These are phyloP conservation scores for Kuraishia hungarica DNA, from an alignment of 805 yeast genomes.

Conservation along the genomic window DNA sequence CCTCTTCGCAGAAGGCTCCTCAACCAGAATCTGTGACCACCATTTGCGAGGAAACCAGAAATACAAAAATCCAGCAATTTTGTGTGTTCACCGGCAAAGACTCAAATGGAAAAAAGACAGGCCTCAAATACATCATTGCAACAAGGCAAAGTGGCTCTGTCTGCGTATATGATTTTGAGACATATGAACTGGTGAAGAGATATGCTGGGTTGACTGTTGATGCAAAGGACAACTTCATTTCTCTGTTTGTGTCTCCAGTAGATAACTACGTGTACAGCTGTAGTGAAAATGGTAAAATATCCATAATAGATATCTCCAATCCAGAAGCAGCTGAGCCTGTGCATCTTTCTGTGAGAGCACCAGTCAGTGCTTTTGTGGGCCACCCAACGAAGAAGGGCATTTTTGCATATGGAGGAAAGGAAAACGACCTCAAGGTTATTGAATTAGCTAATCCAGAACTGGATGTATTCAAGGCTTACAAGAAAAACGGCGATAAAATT, in stretches of 20 bases:
- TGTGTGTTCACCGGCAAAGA: constrained; percentile 14
- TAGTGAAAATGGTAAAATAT: constrained; percentile 23
- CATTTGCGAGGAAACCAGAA: constrained; percentile 18
- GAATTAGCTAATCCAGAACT: constrained; percentile 15
- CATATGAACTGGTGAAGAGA: constrained; percentile 11
- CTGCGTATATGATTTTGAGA: constrained; percentile 26
- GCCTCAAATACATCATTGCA: constrained; percentile 27
- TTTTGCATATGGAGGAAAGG: constrained; percentile 84
- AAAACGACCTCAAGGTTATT: constrained; percentile 55
- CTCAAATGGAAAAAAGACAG: constrained; percentile 6
- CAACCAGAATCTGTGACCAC: constrained; percentile 50
- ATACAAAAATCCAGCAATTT: constrained; percentile 26
- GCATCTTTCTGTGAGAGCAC: constrained; percentile 29
- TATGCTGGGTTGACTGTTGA: constrained; percentile 7
- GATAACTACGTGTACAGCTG: constrained; percentile 22
- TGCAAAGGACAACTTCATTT: constrained; percentile 27
- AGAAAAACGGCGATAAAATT: constrained; percentile 9
- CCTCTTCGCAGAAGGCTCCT: constrained; percentile 57
- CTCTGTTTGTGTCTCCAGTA: constrained; percentile 16
- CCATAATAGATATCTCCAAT: constrained; percentile 13
- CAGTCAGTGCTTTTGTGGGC: constrained; percentile 36
- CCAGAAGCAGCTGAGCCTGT: constrained; percentile 20
- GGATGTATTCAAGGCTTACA: constrained; percentile 12
- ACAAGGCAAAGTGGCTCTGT: constrained; percentile 35
- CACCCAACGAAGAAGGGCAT: constrained; percentile 41